Evolutionary conservation across 306 rosid species (phyloP).

Genomic region (Vigna angularis): DNA sequence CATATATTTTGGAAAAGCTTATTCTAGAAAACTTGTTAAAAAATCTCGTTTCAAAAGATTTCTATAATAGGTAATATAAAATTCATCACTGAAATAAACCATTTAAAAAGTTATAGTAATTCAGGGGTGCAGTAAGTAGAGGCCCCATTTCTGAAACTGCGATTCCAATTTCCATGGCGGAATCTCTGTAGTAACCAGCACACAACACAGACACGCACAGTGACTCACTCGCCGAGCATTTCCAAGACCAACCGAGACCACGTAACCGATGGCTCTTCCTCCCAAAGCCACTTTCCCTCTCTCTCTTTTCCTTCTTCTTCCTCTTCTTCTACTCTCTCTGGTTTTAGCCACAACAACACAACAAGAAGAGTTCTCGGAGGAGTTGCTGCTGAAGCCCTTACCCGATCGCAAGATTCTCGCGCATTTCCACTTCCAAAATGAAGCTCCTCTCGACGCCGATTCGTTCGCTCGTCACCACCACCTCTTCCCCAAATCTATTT

Average conservation of each 20-base stretch:
- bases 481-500: slow-evolving; percentile 90
- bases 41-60: no score
- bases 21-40: no score
- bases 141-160: neutral
- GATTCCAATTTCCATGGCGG: neutral
- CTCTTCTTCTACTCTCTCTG: slow-evolving; percentile 36
- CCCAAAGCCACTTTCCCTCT: slow-evolving; percentile 24
- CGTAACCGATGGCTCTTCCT: slow-evolving; percentile 49
- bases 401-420: slow-evolving; percentile 93
- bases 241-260: neutral
- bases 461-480: slow-evolving; percentile 82
- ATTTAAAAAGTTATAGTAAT: no score
- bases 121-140: no score
- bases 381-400: slow-evolving; percentile 81
- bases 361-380: slow-evolving; percentile 86
- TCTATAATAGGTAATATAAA: no score
- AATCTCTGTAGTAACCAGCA: neutral
- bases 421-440: slow-evolving; percentile 78
- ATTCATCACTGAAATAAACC: no score
- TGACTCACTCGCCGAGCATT: neutral
- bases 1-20: no score
- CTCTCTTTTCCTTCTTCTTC: slow-evolving; percentile 27
- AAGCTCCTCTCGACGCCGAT: slow-evolving; percentile 58
- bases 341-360: slow-evolving; percentile 41
- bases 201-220: neutral